A percentile compares a stretch with the other conserved stretches of the same genome.
These are phyloP conservation scores for Yamadazyma buinensis DNA, from an alignment of 1,139 yeast species.

Conservation along the genomic window DNA sequence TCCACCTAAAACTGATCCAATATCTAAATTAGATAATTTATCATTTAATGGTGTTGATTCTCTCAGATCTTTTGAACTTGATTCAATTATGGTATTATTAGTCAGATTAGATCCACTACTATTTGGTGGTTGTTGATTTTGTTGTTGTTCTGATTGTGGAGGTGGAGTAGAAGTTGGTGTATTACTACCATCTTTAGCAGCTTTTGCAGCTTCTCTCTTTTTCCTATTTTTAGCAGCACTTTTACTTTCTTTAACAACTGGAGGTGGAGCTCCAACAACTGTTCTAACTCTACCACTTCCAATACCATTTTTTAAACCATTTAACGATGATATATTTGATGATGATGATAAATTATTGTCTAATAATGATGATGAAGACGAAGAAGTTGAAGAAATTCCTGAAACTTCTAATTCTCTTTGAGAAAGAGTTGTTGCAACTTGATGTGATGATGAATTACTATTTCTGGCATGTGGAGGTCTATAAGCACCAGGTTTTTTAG, in stretches of 20 bases:
- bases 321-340: too few species aligned
- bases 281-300: constrained; percentile 26
- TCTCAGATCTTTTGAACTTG: neutral
- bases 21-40: constrained; percentile 9
- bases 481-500: constrained; percentile 77
- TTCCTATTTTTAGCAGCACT: constrained; percentile 72
- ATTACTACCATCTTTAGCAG: constrained; percentile 22
- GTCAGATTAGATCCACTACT: constrained; percentile 15
- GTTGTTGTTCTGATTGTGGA: too few species aligned
- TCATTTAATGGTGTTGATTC: constrained; percentile 8
- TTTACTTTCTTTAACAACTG: constrained; percentile 48
- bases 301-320: constrained; percentile 5
- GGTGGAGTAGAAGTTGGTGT: constrained; percentile 11
- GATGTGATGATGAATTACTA: constrained; percentile 17
- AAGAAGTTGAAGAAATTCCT: constrained; percentile 7
- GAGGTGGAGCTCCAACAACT: constrained; percentile 45
- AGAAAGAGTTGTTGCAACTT: constrained; percentile 47
- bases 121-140: neutral
- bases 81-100: constrained; percentile 1
- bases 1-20: constrained; percentile 52
- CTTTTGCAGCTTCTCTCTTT: constrained; percentile 52
- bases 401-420: constrained; percentile 48
- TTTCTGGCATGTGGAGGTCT: constrained; percentile 92
- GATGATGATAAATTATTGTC: constrained; percentile 16
- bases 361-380: neutral